These are phyloP conservation scores for Rhododendron williamsianum DNA, from an alignment of 148 eudicot genomes.

Conservation along the genomic window DNA sequence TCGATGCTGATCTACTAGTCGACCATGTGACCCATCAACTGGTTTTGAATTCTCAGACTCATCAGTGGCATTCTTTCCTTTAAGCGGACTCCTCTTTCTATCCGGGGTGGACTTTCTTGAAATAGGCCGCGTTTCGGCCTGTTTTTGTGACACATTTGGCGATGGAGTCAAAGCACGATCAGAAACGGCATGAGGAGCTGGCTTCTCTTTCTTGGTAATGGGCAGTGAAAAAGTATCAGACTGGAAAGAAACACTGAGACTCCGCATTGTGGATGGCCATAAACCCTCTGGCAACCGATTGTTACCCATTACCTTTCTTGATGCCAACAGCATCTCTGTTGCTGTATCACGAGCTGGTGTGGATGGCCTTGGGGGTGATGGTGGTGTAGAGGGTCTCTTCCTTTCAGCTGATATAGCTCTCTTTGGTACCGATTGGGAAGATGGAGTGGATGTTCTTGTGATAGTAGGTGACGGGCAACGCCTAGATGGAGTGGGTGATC, in stretches of 20 bases:
- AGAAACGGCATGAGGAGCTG: slow-evolving; percentile 50
- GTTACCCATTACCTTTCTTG: slow-evolving; percentile 45
- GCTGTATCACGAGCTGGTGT: slow-evolving; percentile 70
- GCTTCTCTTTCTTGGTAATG: slow-evolving; percentile 63
- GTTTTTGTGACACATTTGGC: slow-evolving; percentile 53
- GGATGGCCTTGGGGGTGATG: slow-evolving; percentile 55
- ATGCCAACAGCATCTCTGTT: slow-evolving; percentile 34
- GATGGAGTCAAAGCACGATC: slow-evolving; percentile 77
- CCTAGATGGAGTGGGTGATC: slow-evolving; percentile 57
- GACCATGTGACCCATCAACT: slow-evolving; percentile 40
- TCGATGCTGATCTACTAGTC: slow-evolving; percentile 71
- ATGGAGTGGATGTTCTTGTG: slow-evolving; percentile 38
- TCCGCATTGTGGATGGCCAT: slow-evolving; percentile 98
- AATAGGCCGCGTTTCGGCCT: slow-evolving; percentile 34
- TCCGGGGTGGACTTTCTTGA: slow-evolving; percentile 72
- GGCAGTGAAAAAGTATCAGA: slow-evolving; percentile 67
- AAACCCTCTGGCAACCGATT: slow-evolving; percentile 57
- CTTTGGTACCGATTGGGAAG: slow-evolving; percentile 43
- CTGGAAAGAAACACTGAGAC: slow-evolving; percentile 78
- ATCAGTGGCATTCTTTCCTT: slow-evolving; percentile 58
- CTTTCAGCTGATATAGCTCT: slow-evolving; percentile 85
- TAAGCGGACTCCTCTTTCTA: slow-evolving; percentile 77
- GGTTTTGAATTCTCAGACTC: slow-evolving; percentile 86
- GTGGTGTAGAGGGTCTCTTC: slow-evolving; percentile 68
- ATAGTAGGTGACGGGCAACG: slow-evolving; percentile 62